A percentile compares a stretch with the other conserved stretches of the same genome.
Evolutionary conservation across 2,329 filamentous ascomycete genomes (phyloP).

Genomic region (Neoarthrinium moseri): DNA sequence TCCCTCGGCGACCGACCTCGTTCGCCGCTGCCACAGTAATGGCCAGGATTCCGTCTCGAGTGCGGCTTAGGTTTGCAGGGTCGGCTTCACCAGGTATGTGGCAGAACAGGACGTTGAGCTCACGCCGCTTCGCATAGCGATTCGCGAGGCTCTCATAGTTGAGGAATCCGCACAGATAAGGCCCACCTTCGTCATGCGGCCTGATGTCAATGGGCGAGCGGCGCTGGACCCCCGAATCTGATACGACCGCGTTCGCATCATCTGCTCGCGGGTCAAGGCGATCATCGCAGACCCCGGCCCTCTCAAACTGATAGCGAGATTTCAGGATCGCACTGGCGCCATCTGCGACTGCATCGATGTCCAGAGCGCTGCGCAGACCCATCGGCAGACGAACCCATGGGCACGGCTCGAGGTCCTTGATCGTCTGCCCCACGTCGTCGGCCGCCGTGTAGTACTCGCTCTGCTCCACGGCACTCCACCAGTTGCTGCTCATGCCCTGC

Average conservation of each 20-base stretch:
- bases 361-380: background rate
- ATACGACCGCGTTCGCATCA: background rate
- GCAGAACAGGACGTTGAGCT: constrained; percentile 8
- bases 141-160: constrained; percentile 10
- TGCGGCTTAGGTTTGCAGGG: background rate
- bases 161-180: constrained; percentile 8
- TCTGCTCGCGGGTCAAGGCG: background rate
- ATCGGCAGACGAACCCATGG: constrained; percentile 6
- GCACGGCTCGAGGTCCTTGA: constrained; percentile 3
- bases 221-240: background rate
- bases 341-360: constrained; percentile 3
- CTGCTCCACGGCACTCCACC: background rate
- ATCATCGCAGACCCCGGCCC: background rate
- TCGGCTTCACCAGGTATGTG: constrained; percentile 8
- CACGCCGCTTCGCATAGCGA: constrained; percentile 2
- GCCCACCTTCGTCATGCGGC: constrained; percentile 7
- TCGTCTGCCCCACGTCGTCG: background rate
- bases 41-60: background rate
- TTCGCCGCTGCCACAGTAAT: constrained; percentile 5
- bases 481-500: constrained; percentile 9
- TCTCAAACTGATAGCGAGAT: background rate
- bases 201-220: constrained; percentile 2
- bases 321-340: background rate
- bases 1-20: too few species aligned
- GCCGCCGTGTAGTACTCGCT: background rate